Evolutionary conservation across 2,329 filamentous ascomycete species (phyloP), one percentile per base, ranked within the genome.

Genomic region (Pseudogymnoascus sp.): DNA sequence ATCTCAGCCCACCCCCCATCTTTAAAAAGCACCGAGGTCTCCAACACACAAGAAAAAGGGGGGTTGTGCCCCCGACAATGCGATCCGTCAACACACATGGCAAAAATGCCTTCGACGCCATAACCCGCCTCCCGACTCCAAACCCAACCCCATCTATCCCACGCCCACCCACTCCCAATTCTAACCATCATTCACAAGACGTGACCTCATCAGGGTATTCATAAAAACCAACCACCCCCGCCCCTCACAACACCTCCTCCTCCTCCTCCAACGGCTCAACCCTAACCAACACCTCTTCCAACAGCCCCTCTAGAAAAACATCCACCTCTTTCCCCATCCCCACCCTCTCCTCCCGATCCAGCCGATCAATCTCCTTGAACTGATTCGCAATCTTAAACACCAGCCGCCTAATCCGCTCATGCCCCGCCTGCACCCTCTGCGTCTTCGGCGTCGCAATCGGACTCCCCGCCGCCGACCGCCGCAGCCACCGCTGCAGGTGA

Each of bases 271-370:
- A 81, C 3, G 93, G 90, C 77, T 97, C 93, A 13, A 97, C 91
- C 63, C 95, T 80, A 37, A 97, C 92, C 21, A 99, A 78, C 24
- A 99, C 88, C 79, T 99, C 95, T 74, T 99, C 95, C 35, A 99
- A 78, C 66, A 97, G 84, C 0, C 93, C 93, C 74, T 99, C 95
- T 6, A 97, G 76, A 69, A 97, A 96, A 0, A 90, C 91, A 50
- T 87, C 86, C 1, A 96, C 92, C 26, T 93, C 93, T 50, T 91
- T 87, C 0, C 92, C 93, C 93, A 97, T 97, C 0, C 92, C 91
- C 10, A 97, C 91, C 5, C 92, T 91, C 69, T 91, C 89, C 47
- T 87, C 84, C 73, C 88, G 89, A 75, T 99, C 95, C 76, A 87
- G 90, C 67, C 89, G 84, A 74, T 99, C 93, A 71, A 99, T 91